phyloP scores from a whole-genome alignment of 1,284 basidiomycete species.

The Porodaedalea pini region DNA sequence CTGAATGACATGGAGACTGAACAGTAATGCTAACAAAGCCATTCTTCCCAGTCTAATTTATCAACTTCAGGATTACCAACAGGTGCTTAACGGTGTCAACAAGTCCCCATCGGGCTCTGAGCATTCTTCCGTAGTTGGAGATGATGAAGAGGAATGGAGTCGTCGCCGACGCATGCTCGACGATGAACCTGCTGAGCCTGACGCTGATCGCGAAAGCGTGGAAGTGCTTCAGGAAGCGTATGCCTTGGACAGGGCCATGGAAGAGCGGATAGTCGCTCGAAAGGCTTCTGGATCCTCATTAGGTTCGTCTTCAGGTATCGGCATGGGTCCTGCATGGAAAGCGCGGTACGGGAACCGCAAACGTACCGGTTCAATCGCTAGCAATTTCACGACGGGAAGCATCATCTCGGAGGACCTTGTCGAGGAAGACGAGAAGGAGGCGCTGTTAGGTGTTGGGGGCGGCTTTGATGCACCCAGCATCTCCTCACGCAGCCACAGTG shows the following conservation, averaged over 20 bases:
- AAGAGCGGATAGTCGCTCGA: constrained; percentile 69
- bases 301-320: constrained; percentile 55
- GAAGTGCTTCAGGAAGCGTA: constrained; percentile 68
- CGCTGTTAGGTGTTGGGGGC: constrained; percentile 63
- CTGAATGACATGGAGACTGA: constrained; percentile 15
- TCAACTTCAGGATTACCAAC: constrained; percentile 92
- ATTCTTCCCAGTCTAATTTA: constrained; percentile 76
- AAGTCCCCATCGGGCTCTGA: constrained; percentile 51
- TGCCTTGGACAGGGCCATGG: constrained; percentile 79
- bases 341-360: constrained; percentile 59
- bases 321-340: constrained; percentile 65
- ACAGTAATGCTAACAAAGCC: constrained; percentile 19
- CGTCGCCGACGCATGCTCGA: constrained; percentile 66
- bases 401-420: constrained; percentile 74
- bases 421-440: constrained; percentile 75
- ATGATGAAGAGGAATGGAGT: constrained; percentile 83
- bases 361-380: constrained; percentile 68
- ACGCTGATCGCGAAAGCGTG: constrained; percentile 50
- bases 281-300: constrained; percentile 65
- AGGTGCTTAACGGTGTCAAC: constrained; percentile 57
- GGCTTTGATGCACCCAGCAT: constrained; percentile 49
- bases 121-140: constrained; percentile 47
- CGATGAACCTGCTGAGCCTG: constrained; percentile 44
- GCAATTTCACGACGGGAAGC: constrained; percentile 61
- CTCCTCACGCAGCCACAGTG: constrained; percentile 37